phyloP scores from a whole-genome alignment of 192 early-diverging fungal species.

The Lunasporangiospora selenospora region DNA sequence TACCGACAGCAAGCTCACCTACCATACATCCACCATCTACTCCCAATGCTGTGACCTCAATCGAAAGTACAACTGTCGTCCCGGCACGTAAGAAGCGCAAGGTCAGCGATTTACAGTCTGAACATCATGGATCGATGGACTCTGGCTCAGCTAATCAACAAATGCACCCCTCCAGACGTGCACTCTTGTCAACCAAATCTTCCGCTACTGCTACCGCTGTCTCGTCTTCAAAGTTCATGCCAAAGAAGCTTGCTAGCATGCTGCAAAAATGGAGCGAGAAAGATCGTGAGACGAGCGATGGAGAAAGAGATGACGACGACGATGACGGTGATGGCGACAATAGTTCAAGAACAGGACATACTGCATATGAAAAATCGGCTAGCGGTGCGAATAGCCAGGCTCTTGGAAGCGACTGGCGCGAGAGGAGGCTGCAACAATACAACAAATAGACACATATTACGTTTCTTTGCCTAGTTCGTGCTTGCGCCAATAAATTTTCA shows the following conservation, averaged over 20 bases:
- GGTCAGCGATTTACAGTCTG: too few relatives aligned
- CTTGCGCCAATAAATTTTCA: too few relatives aligned
- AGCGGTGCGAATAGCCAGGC: slow-evolving; percentile 33
- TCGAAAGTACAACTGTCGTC: too few relatives aligned
- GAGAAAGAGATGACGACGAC: slow-evolving; percentile 11
- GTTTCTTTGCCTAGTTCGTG: not conserved
- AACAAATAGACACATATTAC: not conserved
- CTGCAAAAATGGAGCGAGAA: slow-evolving; percentile 45
- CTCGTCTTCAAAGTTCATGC: slow-evolving; percentile 26
- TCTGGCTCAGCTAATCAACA: slow-evolving; percentile 16
- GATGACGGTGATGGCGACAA: not conserved
- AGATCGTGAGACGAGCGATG: slow-evolving; percentile 14
- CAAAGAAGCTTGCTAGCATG: slow-evolving; percentile 35
- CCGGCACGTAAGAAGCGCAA: too few relatives aligned
- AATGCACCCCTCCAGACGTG: slow-evolving; percentile 32
- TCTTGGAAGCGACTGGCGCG: slow-evolving; percentile 31
- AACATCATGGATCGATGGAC: too few relatives aligned
- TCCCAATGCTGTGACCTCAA: too few relatives aligned
- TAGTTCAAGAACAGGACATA: not conserved
- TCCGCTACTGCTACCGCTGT: not conserved
- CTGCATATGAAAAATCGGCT: too few relatives aligned
- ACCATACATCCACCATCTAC: too few relatives aligned
- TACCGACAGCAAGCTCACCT: too few relatives aligned
- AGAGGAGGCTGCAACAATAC: slow-evolving; percentile 8
- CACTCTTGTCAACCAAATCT: slow-evolving; percentile 2